These are phyloP conservation scores for Moelleriella libera DNA, from an alignment of 2,329 filamentous ascomycete species.

Conservation along the genomic window DNA sequence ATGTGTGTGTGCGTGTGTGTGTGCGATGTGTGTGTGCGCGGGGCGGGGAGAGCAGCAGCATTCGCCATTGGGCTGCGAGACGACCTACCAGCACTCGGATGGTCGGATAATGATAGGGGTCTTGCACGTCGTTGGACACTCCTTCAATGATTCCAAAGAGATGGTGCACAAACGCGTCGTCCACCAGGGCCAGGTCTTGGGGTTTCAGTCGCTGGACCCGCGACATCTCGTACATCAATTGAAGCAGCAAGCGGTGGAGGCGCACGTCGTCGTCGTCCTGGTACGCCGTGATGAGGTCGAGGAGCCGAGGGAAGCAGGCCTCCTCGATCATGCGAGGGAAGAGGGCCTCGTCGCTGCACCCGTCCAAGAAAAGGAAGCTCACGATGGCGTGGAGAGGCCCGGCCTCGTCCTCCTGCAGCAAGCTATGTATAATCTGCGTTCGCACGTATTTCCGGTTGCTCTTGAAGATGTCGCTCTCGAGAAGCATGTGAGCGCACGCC, in stretches of 20 bases:
- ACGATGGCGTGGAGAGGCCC: conserved; percentile 69
- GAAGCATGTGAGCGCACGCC: conserved; percentile 64
- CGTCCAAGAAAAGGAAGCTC: conserved; percentile 78
- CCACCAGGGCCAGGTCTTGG: conserved; percentile 62
- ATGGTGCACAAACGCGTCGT: conserved; percentile 70
- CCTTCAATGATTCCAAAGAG: conserved; percentile 82
- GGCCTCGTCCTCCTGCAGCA: conserved; percentile 71
- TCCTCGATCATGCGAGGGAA: conserved; percentile 83
- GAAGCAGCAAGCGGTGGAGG: conserved; percentile 68
- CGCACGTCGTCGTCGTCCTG: conserved; percentile 51
- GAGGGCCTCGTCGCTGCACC: conserved; percentile 58
- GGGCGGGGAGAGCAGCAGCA: not conserved
- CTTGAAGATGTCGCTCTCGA: conserved; percentile 61
- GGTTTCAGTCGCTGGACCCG: conserved; percentile 69
- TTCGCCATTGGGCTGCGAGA: not conserved
- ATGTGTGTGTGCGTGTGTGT: too few relatives aligned
- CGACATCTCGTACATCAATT: conserved; percentile 93
- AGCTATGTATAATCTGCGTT: conserved; percentile 80
- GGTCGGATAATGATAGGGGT: conserved; percentile 91
- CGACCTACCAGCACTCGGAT: conserved; percentile 73
- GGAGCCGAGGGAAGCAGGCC: conserved; percentile 66
- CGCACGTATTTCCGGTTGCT: conserved; percentile 75
- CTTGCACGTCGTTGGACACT: conserved; percentile 71
- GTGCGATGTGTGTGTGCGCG: too few relatives aligned
- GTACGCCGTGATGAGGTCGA: conserved; percentile 63